phyloP scores from a whole-genome alignment of 169 alveolate species.

The Cryptosporidium sp. region DNA sequence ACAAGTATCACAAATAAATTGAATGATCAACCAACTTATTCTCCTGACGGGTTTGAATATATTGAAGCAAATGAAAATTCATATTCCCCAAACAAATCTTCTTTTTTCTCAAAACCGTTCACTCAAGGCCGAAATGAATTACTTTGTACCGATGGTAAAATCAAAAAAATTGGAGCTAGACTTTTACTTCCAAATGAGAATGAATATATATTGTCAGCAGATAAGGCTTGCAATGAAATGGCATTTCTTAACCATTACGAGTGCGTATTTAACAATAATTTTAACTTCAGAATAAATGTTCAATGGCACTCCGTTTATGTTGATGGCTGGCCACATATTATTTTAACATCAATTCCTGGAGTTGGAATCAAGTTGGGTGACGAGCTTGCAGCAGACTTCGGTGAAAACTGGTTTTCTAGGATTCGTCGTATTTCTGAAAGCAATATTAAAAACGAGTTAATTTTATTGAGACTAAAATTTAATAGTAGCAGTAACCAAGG shows the following conservation, averaged over 20 bases:
- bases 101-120: slow-evolving; percentile 15
- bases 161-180: slow-evolving; percentile 61
- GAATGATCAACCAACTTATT: slow-evolving; percentile 12
- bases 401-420: slow-evolving; percentile 89
- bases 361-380: slow-evolving; percentile 89
- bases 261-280: slow-evolving; percentile 85
- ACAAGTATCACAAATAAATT: not conserved
- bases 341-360: slow-evolving; percentile 85
- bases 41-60: slow-evolving; percentile 25
- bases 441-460: slow-evolving; percentile 81
- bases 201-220: slow-evolving; percentile 88
- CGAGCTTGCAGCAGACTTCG: slow-evolving; percentile 92
- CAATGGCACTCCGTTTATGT: slow-evolving; percentile 91
- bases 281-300: slow-evolving; percentile 84
- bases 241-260: slow-evolving; percentile 91
- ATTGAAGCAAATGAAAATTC: slow-evolving; percentile 34
- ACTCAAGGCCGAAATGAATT: not conserved
- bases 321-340: slow-evolving; percentile 91
- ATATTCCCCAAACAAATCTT: slow-evolving; percentile 15
- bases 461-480: slow-evolving; percentile 30
- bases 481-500: not conserved
- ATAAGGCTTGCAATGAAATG: slow-evolving; percentile 89
- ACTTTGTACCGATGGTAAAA: slow-evolving; percentile 19
- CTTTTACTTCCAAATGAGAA: slow-evolving; percentile 86
- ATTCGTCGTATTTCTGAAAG: slow-evolving; percentile 86